A percentile compares a stretch with the other conserved stretches of the same genome.
Evolutionary conservation across 169 alveolate genomes (phyloP).

Genomic region (Plasmodium relictum): DNA sequence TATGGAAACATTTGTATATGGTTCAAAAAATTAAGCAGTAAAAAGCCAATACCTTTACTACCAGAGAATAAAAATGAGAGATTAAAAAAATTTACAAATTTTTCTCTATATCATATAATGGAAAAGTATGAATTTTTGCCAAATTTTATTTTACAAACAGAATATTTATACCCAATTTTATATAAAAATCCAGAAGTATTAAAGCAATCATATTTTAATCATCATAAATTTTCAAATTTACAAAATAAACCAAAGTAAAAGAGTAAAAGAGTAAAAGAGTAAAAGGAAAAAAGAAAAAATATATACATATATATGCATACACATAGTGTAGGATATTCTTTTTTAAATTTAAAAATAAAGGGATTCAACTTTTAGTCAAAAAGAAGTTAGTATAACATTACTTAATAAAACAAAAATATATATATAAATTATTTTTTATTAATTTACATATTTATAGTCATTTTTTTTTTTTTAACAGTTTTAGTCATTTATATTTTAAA

Average conservation of each 20-base stretch:
- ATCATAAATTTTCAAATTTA: constrained; percentile 32
- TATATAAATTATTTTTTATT: too few relatives aligned
- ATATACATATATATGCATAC: background rate
- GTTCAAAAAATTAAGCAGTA: constrained; percentile 58
- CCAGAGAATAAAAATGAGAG: constrained; percentile 70
- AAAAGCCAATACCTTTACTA: constrained; percentile 43
- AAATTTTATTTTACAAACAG: constrained; percentile 56
- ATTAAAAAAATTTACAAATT: constrained; percentile 59
- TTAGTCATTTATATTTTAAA: too few relatives aligned
- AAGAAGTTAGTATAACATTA: too few relatives aligned
- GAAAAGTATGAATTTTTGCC: constrained; percentile 70
- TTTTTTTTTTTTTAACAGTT: too few relatives aligned
- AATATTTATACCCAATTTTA: constrained; percentile 39
- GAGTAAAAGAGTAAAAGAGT: background rate
- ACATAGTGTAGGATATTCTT: too few relatives aligned
- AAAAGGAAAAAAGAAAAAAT: background rate
- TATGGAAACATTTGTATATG: constrained; percentile 57
- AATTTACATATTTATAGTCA: too few relatives aligned
- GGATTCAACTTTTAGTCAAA: too few relatives aligned
- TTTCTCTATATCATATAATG: constrained; percentile 71
- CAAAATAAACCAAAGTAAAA: background rate
- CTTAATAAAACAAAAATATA: too few relatives aligned
- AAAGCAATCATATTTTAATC: constrained; percentile 65
- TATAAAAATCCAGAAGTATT: constrained; percentile 49
- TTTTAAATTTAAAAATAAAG: too few relatives aligned